Conservation (phyloP, 2,329 filamentous ascomycete genomes). For the Coniella lustricola region DNA sequence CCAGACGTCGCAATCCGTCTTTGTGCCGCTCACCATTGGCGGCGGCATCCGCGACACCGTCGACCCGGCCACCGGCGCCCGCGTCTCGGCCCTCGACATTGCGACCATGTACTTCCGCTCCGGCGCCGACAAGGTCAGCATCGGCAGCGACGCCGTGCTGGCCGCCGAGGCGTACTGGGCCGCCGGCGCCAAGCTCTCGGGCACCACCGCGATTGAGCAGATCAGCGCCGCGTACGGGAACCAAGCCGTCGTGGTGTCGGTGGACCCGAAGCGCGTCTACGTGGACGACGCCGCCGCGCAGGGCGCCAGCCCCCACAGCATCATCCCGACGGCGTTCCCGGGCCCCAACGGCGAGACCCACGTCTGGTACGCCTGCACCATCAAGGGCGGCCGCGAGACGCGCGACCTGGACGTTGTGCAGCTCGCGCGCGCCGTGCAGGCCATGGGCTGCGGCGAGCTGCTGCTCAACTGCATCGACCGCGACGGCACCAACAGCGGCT, state of each 20-base stretch:
- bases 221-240: conserved; percentile 91
- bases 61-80: conserved; percentile 71
- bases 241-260: conserved; percentile 91
- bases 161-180: conserved; percentile 89
- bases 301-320: conserved; percentile 56
- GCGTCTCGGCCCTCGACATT: conserved; percentile 84
- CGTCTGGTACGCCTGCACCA: conserved; percentile 97
- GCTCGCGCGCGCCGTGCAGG: conserved; percentile 81
- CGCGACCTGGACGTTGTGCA: conserved; percentile 89
- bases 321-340: conserved; percentile 60
- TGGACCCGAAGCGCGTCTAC: conserved; percentile 90
- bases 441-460: conserved; percentile 92
- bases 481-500: conserved; percentile 89
- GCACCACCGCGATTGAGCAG: conserved; percentile 87
- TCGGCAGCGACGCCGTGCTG: conserved; percentile 87
- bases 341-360: conserved; percentile 71
- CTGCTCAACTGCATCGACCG: conserved; percentile 96
- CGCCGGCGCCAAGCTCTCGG: conserved; percentile 59
- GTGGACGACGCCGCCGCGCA: conserved; percentile 52
- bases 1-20: conserved; percentile 80
- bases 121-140: conserved; percentile 94
- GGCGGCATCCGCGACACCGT: conserved; percentile 91
- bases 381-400: conserved; percentile 92
- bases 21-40: conserved; percentile 91
- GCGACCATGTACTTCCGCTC: conserved; percentile 96